phyloP scores from a whole-genome alignment of 2,329 filamentous ascomycete genomes.

The Phialemoniopsis sp. region DNA sequence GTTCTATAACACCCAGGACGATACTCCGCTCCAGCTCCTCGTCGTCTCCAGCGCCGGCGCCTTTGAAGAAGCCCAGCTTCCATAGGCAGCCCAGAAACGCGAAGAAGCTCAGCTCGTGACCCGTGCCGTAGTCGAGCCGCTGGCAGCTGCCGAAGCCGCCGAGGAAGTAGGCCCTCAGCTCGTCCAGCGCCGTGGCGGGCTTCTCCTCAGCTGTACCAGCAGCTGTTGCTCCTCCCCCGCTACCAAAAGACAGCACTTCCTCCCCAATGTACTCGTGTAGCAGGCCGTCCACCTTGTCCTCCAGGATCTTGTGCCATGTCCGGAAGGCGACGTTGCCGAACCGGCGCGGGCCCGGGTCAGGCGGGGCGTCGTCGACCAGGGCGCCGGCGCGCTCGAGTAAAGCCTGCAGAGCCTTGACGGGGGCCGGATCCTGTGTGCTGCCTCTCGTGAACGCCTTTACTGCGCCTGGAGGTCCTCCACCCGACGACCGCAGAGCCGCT shows the following conservation, averaged over 20 bases:
- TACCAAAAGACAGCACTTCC: slow-evolving; percentile 16
- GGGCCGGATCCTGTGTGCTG: slow-evolving; percentile 38
- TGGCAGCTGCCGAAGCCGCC: slow-evolving; percentile 86
- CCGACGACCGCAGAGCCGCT: not conserved
- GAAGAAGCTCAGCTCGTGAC: slow-evolving; percentile 91
- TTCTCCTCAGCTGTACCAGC: slow-evolving; percentile 20
- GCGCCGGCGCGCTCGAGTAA: slow-evolving; percentile 62
- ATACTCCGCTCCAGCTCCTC: slow-evolving; percentile 62
- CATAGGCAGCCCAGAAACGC: slow-evolving; percentile 87
- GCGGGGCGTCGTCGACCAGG: slow-evolving; percentile 75
- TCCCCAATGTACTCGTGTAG: slow-evolving; percentile 52
- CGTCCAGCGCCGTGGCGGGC: slow-evolving; percentile 47
- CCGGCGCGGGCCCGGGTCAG: slow-evolving; percentile 77
- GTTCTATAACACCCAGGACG: slow-evolving; percentile 77
- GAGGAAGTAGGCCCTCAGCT: slow-evolving; percentile 75
- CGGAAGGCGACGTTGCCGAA: slow-evolving; percentile 93
- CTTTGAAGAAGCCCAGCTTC: slow-evolving; percentile 75
- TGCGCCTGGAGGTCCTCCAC: slow-evolving; percentile 23
- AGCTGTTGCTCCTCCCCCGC: not conserved
- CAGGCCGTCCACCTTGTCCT: slow-evolving; percentile 51
- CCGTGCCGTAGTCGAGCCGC: slow-evolving; percentile 90
- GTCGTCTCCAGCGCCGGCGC: slow-evolving; percentile 32
- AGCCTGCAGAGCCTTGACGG: slow-evolving; percentile 60
- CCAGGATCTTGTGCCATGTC: slow-evolving; percentile 72
- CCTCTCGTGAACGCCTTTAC: slow-evolving; percentile 42